Base-by-base conservation (phyloP, 352 stramenopile species). In the Phytophthora tubulina region DNA sequence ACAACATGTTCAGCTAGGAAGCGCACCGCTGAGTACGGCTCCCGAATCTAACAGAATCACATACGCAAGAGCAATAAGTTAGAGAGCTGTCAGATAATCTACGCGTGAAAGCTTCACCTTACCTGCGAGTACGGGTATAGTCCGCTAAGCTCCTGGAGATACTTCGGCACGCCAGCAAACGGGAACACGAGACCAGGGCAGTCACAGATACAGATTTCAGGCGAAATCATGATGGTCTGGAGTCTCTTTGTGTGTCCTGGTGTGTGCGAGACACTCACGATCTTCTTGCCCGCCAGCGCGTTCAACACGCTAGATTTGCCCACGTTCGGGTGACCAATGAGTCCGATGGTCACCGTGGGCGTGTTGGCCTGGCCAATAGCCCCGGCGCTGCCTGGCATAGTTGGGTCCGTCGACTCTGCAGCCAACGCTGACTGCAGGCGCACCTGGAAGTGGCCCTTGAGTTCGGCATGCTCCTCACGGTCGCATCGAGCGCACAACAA, bases 321-420 rank as follows among this genome's bases (percentile, higher is more conserved):
- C n/a, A 96, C 89, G 64, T 97, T 97, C 33, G 89, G 90, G 53
- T 97, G 88, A 10, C 91, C 92, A 38, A 96, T 93, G n/a, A 97
- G 76, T 45, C 92, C 92, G 42, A 96, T 92, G 8, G 84, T 96
- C 36, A 93, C 76, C 36, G 84, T 88, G 4, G 76, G 76, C 7
- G 84, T 88, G 11, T 74, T 74, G 33, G 83, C 85, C n/a, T 80
- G 66, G 15, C 62, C 69, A 49, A 79, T 68, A 15, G 77, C 69
- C 53, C 49, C 60, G 41, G 35, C 61, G 32, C 64, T 81, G 15
- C 76, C 70, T 14, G 59, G 31, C 6, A 76, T 60, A 2, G 70
- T 49, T 4, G 72, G 60, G n/a, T 82, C 70, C 3, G 62, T 75
- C 13, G 67, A 73, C 38, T 60, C 74, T 3, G 66, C 72, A 50